Evolutionary conservation across 169 alveolate genomes (phyloP).

Genomic region (Plasmodium cynomolgi): DNA sequence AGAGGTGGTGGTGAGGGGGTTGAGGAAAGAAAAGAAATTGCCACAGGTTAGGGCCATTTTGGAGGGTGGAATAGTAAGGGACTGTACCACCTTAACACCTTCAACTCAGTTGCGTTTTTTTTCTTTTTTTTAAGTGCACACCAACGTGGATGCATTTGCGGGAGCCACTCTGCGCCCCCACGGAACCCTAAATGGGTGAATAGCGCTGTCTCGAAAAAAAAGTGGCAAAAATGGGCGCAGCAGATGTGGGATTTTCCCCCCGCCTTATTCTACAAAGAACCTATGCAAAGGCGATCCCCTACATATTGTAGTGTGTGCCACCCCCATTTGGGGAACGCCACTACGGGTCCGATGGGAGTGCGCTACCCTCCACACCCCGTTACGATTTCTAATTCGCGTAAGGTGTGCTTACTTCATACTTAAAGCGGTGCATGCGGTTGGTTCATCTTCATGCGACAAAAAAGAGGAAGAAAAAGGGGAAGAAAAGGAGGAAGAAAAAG

Average conservation of each 20-base stretch:
- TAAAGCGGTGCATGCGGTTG: conserved; percentile 14
- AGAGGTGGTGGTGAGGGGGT: background rate
- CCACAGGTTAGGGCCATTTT: background rate
- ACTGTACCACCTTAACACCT: background rate
- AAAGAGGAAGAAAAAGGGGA: background rate
- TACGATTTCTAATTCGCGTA: background rate
- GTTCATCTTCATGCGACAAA: background rate
- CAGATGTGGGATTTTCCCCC: background rate
- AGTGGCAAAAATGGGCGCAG: background rate
- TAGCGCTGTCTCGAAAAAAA: background rate
- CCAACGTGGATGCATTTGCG: background rate
- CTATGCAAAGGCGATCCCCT: background rate
- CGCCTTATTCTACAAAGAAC: background rate
- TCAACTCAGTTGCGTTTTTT: background rate
- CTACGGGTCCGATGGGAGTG: background rate
- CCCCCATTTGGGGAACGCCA: background rate
- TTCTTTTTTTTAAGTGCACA: background rate
- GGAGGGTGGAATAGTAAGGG: background rate
- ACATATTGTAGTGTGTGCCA: background rate
- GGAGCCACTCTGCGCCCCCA: background rate
- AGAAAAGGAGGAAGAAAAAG: background rate
- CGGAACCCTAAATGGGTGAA: background rate
- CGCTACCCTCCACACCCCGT: background rate
- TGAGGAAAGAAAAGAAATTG: background rate
- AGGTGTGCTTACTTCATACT: conserved; percentile 1